phyloP scores from a whole-genome alignment of 2,329 filamentous ascomycete species.

The Beauveria brongniartii region DNA sequence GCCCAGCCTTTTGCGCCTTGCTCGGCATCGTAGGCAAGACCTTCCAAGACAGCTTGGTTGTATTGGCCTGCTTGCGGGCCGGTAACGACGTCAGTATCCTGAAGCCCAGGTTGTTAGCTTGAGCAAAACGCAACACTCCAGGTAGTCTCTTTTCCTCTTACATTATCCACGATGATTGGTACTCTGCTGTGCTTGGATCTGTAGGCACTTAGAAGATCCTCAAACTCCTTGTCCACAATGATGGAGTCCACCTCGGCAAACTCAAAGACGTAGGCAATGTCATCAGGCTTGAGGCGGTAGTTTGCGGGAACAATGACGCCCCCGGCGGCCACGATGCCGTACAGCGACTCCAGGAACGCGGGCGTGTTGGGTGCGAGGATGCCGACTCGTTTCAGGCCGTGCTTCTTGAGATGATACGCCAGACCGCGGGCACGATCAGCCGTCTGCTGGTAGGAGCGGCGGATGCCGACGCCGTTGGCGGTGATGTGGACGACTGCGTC shows the following conservation, averaged over 20 bases:
- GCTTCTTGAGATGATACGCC: constrained; percentile 76
- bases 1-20: constrained; percentile 66
- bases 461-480: constrained; percentile 63
- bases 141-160: constrained; percentile 19
- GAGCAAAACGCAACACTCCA: background rate
- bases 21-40: constrained; percentile 61
- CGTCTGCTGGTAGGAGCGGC: constrained; percentile 71
- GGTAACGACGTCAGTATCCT: constrained; percentile 71
- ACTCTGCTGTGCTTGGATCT: constrained; percentile 51
- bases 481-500: constrained; percentile 82
- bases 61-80: constrained; percentile 72
- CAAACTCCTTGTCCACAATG: constrained; percentile 77
- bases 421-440: constrained; percentile 81
- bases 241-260: constrained; percentile 82
- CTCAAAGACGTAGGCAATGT: constrained; percentile 84
- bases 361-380: constrained; percentile 89
- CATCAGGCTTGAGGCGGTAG: constrained; percentile 65
- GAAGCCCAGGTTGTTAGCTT: constrained; percentile 15
- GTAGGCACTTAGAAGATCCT: constrained; percentile 60
- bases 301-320: constrained; percentile 64
- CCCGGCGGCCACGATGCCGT: constrained; percentile 75
- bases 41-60: constrained; percentile 75
- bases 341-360: constrained; percentile 85
- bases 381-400: constrained; percentile 68
- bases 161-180: constrained; percentile 65